These are phyloP conservation scores for Suillus ampliporus DNA, from an alignment of 768 basidiomycete genomes.

Conservation along the genomic window DNA sequence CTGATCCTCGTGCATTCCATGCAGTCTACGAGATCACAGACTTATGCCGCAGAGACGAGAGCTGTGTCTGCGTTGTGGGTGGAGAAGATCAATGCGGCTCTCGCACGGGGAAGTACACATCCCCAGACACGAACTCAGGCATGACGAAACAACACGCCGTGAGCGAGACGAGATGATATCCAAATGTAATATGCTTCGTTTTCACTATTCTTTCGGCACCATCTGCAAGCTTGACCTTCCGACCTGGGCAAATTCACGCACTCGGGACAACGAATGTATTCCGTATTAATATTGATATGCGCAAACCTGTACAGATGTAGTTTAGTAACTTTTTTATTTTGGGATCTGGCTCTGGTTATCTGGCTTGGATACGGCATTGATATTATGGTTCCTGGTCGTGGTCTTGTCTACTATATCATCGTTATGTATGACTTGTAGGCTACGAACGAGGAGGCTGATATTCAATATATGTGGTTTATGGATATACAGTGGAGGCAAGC, in stretches of 20 bases:
- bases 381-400: no score
- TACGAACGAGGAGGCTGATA: not conserved
- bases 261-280: not conserved
- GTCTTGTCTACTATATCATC: not conserved
- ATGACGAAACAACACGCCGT: no score
- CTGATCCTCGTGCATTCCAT: slow-evolving; percentile 3
- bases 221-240: no score
- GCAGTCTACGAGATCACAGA: slow-evolving; percentile 53
- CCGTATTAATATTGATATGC: not conserved
- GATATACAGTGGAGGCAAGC: no score
- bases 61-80: slow-evolving; percentile 43
- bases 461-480: not conserved
- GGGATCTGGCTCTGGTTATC: not conserved
- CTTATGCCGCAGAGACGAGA: slow-evolving; percentile 47
- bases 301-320: slow-evolving; percentile 1
- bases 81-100: slow-evolving; percentile 44
- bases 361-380: not conserved
- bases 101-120: slow-evolving; percentile 13
- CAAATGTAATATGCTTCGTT: not conserved
- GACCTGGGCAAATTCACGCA: not conserved
- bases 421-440: not conserved
- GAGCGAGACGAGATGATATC: not conserved
- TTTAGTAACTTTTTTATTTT: not conserved
- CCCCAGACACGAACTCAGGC: slow-evolving; percentile 3
- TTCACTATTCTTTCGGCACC: no score